These are phyloP conservation scores for Sphaceloma murrayae DNA, from an alignment of 2,329 filamentous ascomycete genomes.

Conservation along the genomic window DNA sequence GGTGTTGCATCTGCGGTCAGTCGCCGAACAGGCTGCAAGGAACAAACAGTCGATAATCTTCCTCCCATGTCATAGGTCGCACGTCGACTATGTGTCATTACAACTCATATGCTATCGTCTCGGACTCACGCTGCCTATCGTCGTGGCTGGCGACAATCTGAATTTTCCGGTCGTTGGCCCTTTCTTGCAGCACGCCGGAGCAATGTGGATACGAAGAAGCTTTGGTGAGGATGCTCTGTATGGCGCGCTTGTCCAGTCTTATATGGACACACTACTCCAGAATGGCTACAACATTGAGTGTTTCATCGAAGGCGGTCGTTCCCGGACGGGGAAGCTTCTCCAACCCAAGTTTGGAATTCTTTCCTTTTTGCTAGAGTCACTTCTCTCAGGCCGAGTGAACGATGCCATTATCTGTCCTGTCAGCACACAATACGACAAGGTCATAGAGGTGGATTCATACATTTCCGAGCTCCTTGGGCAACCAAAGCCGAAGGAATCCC, in stretches of 20 bases:
- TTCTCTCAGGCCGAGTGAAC: conserved; percentile 76
- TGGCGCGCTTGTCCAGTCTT: conserved; percentile 84
- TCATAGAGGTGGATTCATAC: conserved; percentile 95
- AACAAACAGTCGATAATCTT: conserved; percentile 96
- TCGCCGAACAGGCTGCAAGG: conserved; percentile 70
- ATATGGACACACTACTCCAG: conserved; percentile 85
- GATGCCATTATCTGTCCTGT: conserved; percentile 93
- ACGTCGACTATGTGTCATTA: conserved; percentile 91
- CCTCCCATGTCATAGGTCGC: conserved; percentile 84
- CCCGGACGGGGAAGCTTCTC: conserved; percentile 83
- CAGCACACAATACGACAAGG: conserved; percentile 96
- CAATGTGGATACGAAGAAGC: conserved; percentile 89
- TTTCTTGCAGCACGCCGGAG: conserved; percentile 86
- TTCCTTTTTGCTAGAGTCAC: conserved; percentile 80
- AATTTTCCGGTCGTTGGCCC: conserved; percentile 85
- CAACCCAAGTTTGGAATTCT: conserved; percentile 94
- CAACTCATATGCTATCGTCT: conserved; percentile 93
- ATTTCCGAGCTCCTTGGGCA: conserved; percentile 88
- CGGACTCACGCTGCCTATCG: conserved; percentile 77
- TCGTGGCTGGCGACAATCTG: conserved; percentile 91
- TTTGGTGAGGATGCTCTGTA: conserved; percentile 92
- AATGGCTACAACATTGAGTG: conserved; percentile 93
- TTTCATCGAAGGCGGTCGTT: conserved; percentile 92
- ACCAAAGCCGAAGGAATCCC: conserved; percentile 90
- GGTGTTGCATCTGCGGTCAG: conserved; percentile 68